These are phyloP conservation scores for Persicaria tinctoria DNA, from an alignment of 148 eudicot species.

Conservation along the genomic window DNA sequence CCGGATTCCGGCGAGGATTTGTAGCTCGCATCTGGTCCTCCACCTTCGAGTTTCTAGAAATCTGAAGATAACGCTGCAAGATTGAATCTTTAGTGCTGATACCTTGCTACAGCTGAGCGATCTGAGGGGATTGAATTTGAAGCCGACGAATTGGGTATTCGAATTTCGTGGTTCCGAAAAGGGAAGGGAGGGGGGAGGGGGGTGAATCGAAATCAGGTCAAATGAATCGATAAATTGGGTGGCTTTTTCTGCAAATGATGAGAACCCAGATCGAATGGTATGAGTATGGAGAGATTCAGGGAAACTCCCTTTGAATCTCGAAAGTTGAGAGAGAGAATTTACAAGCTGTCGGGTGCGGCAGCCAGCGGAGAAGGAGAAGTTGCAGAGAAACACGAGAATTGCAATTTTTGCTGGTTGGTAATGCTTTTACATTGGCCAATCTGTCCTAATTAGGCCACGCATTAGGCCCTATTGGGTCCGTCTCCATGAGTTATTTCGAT, in stretches of 20 bases:
- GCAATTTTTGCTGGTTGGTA: not conserved
- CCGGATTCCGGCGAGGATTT: not conserved
- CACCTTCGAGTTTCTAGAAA: not conserved
- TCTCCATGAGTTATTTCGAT: too few relatives aligned
- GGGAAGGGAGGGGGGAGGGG: not conserved
- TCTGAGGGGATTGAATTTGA: not conserved
- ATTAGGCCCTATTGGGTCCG: too few relatives aligned
- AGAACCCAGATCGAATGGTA: not conserved
- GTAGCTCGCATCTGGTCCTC: constrained; percentile 19
- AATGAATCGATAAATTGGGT: not conserved
- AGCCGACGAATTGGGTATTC: not conserved
- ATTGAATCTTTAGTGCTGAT: too few relatives aligned
- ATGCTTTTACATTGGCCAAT: too few relatives aligned
- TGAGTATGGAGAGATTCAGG: not conserved
- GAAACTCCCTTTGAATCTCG: not conserved
- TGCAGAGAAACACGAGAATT: constrained; percentile 6
- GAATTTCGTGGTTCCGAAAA: not conserved
- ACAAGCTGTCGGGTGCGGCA: constrained; percentile 9
- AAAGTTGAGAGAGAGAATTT: not conserved
- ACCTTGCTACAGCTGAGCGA: not conserved
- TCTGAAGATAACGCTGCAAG: not conserved
- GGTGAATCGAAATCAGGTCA: not conserved
- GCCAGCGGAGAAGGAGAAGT: constrained; percentile 10
- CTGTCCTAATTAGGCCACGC: too few relatives aligned
- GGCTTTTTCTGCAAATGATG: not conserved